Conservation (phyloP, 768 basidiomycete genomes). For the Phaeotremella fagi region DNA sequence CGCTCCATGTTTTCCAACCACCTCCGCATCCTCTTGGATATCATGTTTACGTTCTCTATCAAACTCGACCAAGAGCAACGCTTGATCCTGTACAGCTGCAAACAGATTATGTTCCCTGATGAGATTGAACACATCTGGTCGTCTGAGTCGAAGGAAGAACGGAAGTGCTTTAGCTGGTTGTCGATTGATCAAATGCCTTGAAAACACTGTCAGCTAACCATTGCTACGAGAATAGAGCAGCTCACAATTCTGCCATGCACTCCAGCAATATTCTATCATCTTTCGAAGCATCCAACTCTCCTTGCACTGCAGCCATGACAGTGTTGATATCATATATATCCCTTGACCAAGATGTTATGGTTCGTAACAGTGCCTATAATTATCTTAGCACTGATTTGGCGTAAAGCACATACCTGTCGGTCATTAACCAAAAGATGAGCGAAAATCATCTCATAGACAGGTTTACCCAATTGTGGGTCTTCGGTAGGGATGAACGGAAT, state of each 20-base stretch:
- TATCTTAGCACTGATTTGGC: too few relatives aligned
- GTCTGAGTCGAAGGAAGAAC: conserved; percentile 77
- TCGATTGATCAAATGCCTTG: conserved; percentile 74
- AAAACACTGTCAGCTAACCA: neutral
- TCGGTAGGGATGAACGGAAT: conserved; percentile 85
- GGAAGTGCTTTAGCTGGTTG: conserved; percentile 93
- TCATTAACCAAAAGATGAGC: conserved; percentile 78
- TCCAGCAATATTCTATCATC: conserved; percentile 75
- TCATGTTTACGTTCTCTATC: conserved; percentile 67
- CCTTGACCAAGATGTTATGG: conserved; percentile 81
- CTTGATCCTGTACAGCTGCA: conserved; percentile 90
- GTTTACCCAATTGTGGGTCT: conserved; percentile 68
- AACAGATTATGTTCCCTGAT: conserved; percentile 91
- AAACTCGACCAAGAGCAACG: conserved; percentile 85
- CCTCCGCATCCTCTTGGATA: conserved; percentile 16
- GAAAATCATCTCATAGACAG: conserved; percentile 94
- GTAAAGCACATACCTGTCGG: conserved; percentile 55
- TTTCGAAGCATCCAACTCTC: conserved; percentile 63
- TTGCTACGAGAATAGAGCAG: neutral
- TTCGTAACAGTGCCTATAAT: conserved; percentile 71
- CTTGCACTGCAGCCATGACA: conserved; percentile 81
- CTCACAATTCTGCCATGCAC: conserved; percentile 83
- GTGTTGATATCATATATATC: conserved; percentile 83
- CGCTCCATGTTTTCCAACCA: conserved; percentile 55
- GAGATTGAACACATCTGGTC: conserved; percentile 86